phyloP scores from a whole-genome alignment of 495 filamentous ascomycete genomes.

The Penicillium canariense region DNA sequence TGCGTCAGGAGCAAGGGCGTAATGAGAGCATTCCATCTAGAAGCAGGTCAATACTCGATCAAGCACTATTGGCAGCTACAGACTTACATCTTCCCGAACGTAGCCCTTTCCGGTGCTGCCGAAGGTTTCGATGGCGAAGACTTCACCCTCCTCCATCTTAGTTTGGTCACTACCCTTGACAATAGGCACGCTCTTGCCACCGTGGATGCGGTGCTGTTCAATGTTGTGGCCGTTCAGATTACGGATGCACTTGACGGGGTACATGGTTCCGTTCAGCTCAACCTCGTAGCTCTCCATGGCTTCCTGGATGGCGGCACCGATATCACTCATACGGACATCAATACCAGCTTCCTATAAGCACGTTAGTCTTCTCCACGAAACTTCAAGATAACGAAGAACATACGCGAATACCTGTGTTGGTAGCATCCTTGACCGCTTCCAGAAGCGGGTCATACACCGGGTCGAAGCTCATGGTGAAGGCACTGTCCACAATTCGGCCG shows the following conservation, averaged over 20 bases:
- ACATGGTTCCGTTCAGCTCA: constrained; percentile 65
- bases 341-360: constrained; percentile 53
- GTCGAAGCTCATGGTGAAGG: constrained; percentile 63
- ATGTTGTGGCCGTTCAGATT: constrained; percentile 92
- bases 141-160: constrained; percentile 93
- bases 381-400: not conserved
- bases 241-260: constrained; percentile 81
- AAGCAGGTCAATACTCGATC: constrained; percentile 12
- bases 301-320: constrained; percentile 63
- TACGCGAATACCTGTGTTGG: constrained; percentile 59
- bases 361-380: constrained; percentile 23
- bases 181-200: constrained; percentile 85
- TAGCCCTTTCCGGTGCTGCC: constrained; percentile 88
- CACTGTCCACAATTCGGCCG: constrained; percentile 63
- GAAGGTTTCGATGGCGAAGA: constrained; percentile 92
- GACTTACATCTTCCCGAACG: constrained; percentile 71
- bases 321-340: constrained; percentile 59
- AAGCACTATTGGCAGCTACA: not conserved
- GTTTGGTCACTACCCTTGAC: constrained; percentile 77
- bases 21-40: constrained; percentile 71
- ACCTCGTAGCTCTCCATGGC: constrained; percentile 67
- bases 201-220: constrained; percentile 81
- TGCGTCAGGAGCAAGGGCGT: constrained; percentile 63
- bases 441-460: constrained; percentile 61
- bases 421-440: constrained; percentile 59